Evolutionary conservation across 139 green algal genomes (phyloP).

Genomic region (Chlorella sp.): DNA sequence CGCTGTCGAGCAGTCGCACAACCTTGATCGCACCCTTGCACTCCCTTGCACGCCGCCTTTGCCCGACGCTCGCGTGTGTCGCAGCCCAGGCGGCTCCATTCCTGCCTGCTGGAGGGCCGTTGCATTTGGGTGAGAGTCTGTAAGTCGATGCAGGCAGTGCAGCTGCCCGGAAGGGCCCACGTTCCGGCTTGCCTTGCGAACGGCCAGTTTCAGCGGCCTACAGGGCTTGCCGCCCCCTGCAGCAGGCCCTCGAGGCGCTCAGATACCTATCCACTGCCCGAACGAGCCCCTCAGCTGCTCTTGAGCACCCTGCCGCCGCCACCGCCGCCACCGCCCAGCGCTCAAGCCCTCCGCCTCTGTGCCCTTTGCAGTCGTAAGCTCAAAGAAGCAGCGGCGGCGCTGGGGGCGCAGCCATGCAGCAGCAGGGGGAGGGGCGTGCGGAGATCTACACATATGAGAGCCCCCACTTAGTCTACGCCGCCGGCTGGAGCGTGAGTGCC

Average conservation of each 20-base stretch:
- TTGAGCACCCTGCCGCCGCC: not conserved
- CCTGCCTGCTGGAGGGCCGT: too few species aligned
- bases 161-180: not conserved
- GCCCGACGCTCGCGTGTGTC: too few species aligned
- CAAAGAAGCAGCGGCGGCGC: not conserved
- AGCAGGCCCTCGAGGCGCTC: too few species aligned
- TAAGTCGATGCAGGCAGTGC: too few species aligned
- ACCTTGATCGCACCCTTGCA: too few species aligned
- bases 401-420: not conserved
- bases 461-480: slow-evolving; percentile 83
- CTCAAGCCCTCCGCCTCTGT: not conserved
- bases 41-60: too few species aligned
- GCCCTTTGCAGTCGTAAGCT: not conserved
- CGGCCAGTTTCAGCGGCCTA: too few species aligned
- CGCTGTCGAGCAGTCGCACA: too few species aligned
- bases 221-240: too few species aligned
- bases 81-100: too few species aligned
- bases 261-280: too few species aligned
- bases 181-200: not conserved
- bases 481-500: slow-evolving; percentile 95
- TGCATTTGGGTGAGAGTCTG: too few species aligned
- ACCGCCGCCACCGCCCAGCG: not conserved
- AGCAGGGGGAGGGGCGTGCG: slow-evolving; percentile 28
- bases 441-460: slow-evolving; percentile 97
- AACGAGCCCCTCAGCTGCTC: not conserved